Base-by-base conservation (phyloP, 495 filamentous ascomycete genomes). In the Penicillium bialowiezense region DNA sequence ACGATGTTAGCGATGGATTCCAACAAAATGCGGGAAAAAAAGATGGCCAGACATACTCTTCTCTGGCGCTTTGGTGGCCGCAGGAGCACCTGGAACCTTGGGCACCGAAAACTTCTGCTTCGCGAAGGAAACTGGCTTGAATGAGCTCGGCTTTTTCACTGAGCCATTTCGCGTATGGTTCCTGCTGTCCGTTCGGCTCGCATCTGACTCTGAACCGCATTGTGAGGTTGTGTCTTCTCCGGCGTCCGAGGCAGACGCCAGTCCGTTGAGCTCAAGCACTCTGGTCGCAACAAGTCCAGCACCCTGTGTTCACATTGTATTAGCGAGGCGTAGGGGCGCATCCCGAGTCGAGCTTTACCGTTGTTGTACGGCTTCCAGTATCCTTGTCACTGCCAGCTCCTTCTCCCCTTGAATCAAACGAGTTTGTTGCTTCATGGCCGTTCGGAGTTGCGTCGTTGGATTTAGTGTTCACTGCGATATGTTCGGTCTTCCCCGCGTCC, bases 101-200 rank as follows among this genome's bases (percentile, higher is more conserved):
- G 74, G 66, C 33, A 73, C 67, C 36, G 80, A 66, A 43, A 78
- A 74, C 64, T 92, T 32, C 29, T 32, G 29, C 29, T 32, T 96
- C 59, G 95, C 95, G 58, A 97, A 91, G 1, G 89, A 96, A 52
- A 97, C 89, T 5, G 91, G 82, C 66, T 97, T 97, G 79, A 97
- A 99, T 8, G 86, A 82, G n/a, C 82, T 66, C 21, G 84, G 85
- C 65, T 90, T 93, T 77, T 91, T 96, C 36, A 88, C 73, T 2
- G 90, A 88, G 17, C 83, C 79, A 18, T 79, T 81, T 39, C 87
- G 85, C 44, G 71, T 64, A 63, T 89, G 83, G 48, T 83, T 74
- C 54, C 77, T 82, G 39, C 79, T 76, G 44, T 80, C 74, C 18
- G 74, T 64, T 56, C 72, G 70, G 62, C 73, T 75, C 31, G 72